Percentiles rank a stretch among this genome's conserved stretches.
Conservation (phyloP, 2,329 filamentous ascomycete genomes). For the Immersiporthe knoxdaviesiana region DNA sequence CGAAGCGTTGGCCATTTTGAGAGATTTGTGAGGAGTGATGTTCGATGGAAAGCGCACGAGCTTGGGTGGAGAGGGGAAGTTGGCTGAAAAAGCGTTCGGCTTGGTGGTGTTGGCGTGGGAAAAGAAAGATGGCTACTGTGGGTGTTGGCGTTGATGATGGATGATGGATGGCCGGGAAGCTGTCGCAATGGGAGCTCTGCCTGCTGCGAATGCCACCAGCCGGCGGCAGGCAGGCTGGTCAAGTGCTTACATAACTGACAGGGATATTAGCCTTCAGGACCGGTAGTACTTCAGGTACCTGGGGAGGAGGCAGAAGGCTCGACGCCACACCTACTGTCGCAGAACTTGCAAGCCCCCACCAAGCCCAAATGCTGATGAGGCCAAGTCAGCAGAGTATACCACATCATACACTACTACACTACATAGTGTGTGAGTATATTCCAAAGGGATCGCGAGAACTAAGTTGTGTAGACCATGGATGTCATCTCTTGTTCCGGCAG, state of each 20-base stretch:
- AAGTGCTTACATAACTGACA: not conserved
- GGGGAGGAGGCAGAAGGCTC: not conserved
- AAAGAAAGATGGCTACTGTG: slow-evolving; percentile 2
- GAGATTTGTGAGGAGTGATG: not conserved
- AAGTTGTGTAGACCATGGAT: too few species aligned
- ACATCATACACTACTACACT: not conserved
- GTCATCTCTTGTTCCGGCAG: too few species aligned
- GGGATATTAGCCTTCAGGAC: not conserved
- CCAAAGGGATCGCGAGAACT: too few species aligned
- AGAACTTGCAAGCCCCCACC: too few species aligned
- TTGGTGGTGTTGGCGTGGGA: not conserved
- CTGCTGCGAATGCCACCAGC: slow-evolving; percentile 20
- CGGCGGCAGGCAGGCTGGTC: slow-evolving; percentile 21
- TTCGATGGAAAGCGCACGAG: not conserved
- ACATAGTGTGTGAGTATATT: too few species aligned
- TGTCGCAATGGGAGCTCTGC: slow-evolving; percentile 31
- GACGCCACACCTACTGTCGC: not conserved
- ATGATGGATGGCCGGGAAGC: slow-evolving; percentile 15
- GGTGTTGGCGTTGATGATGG: not conserved
- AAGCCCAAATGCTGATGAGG: not conserved
- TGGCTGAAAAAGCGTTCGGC: not conserved
- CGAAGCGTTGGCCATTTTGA: slow-evolving; percentile 77
- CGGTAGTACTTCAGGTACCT: not conserved
- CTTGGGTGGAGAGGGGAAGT: not conserved
- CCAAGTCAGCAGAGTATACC: not conserved